Percentiles rank a stretch among this genome's conserved stretches.
Conservation (phyloP, 1,284 basidiomycete species). For the Microstroma glucosiphilum region DNA sequence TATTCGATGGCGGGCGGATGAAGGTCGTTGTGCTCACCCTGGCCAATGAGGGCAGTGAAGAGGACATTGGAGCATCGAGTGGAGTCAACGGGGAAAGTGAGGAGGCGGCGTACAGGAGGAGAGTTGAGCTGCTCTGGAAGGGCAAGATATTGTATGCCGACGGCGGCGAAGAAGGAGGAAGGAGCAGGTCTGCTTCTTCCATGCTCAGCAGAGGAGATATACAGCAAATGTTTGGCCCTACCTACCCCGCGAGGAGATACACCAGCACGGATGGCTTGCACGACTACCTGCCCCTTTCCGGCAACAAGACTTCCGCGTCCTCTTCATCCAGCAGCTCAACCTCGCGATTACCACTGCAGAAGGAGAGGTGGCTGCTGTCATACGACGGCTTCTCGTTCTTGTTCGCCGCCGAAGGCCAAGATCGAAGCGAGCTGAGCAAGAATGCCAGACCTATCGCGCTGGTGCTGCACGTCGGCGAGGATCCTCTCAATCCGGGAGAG, state of each 20-base stretch:
- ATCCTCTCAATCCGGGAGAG: too few species aligned
- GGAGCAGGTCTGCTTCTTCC: background rate
- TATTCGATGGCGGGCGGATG: slow-evolving; percentile 1
- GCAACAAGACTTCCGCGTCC: background rate
- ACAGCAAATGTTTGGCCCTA: slow-evolving; percentile 4
- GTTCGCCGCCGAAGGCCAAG: background rate
- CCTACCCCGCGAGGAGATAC: slow-evolving; percentile 4
- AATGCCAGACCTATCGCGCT: too few species aligned
- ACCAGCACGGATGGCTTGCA: background rate
- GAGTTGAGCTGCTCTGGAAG: background rate
- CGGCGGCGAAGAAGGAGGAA: background rate
- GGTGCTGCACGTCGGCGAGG: too few species aligned
- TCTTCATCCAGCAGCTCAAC: background rate
- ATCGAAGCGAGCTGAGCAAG: background rate
- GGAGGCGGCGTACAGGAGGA: background rate
- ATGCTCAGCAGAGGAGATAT: background rate
- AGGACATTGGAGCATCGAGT: background rate
- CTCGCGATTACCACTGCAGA: background rate
- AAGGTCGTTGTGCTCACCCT: background rate
- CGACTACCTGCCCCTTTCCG: background rate
- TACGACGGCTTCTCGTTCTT: background rate
- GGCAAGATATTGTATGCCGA: background rate
- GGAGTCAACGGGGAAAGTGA: background rate
- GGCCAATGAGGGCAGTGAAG: background rate
- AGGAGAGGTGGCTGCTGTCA: background rate